A percentile compares a stretch with the other conserved stretches of the same genome.
These are phyloP conservation scores for Aspergillaceae sp. DNA, from an alignment of 2,329 filamentous ascomycete species.

Conservation along the genomic window DNA sequence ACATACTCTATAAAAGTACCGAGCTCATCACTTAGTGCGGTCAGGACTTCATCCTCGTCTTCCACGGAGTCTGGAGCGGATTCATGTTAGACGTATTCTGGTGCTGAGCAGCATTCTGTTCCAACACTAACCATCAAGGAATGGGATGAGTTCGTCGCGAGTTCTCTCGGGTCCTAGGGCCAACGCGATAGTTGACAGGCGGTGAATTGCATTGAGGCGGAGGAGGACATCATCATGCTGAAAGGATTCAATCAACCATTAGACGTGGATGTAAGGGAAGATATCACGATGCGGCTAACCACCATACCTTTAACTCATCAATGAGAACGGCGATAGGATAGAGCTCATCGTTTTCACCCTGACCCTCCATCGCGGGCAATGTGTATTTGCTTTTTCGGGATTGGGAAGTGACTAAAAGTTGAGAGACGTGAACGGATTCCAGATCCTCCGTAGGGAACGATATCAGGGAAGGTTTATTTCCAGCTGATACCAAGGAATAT, in stretches of 20 bases:
- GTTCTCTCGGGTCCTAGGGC: conserved; percentile 93
- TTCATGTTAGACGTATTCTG: conserved; percentile 15
- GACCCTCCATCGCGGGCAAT: conserved; percentile 70
- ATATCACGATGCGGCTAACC: not conserved
- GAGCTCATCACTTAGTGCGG: conserved; percentile 92
- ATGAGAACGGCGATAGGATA: conserved; percentile 99
- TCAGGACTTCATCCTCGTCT: conserved; percentile 96
- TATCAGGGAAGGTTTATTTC: conserved; percentile 16
- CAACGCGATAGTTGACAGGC: conserved; percentile 94
- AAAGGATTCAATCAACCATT: conserved; percentile 7
- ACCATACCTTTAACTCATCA: conserved; percentile 88
- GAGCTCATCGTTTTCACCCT: conserved; percentile 92
- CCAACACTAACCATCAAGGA: conserved; percentile 76
- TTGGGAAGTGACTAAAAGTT: conserved; percentile 15
- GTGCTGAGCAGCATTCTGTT: conserved; percentile 7
- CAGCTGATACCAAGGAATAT: conserved; percentile 15
- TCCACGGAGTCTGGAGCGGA: conserved; percentile 80
- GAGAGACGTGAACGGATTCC: conserved; percentile 18
- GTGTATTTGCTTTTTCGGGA: conserved; percentile 14
- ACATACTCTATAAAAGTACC: conserved; percentile 97
- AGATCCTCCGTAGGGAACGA: conserved; percentile 25
- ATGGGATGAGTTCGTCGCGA: conserved; percentile 96
- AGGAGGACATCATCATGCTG: conserved; percentile 98
- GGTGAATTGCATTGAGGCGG: conserved; percentile 95
- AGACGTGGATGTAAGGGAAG: conserved; percentile 9